Evolutionary conservation across 192 early-diverging fungal genomes (phyloP).

Genomic region (Backusella tuberculispora): DNA sequence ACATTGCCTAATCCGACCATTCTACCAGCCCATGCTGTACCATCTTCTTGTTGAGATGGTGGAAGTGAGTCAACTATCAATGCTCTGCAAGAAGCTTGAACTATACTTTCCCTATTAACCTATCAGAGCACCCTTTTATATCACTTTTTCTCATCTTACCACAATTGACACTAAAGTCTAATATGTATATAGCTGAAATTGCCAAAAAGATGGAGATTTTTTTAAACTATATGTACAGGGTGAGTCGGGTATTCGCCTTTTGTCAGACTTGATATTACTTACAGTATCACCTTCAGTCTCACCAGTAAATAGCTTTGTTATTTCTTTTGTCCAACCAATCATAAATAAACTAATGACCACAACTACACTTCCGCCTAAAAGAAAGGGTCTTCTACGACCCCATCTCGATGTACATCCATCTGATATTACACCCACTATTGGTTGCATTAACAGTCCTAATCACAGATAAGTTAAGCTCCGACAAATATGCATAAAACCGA

Average conservation of each 20-base stretch:
- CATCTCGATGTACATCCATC: slow-evolving; percentile 73
- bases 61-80: slow-evolving; percentile 86
- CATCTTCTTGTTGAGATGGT: slow-evolving; percentile 79
- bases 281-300: slow-evolving; percentile 29
- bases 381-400: slow-evolving; percentile 86
- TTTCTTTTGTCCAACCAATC: slow-evolving; percentile 82
- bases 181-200: slow-evolving; percentile 80
- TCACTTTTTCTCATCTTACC: slow-evolving; percentile 38
- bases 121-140: background rate
- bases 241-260: background rate
- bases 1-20: slow-evolving; percentile 90
- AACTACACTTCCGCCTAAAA: slow-evolving; percentile 70
- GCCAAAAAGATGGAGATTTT: slow-evolving; percentile 64
- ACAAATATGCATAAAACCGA: slow-evolving; percentile 7
- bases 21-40: slow-evolving; percentile 85
- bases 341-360: slow-evolving; percentile 65
- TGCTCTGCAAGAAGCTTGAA: slow-evolving; percentile 85
- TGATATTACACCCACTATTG: slow-evolving; percentile 83
- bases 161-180: slow-evolving; percentile 95
- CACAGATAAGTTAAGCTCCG: slow-evolving; percentile 9
- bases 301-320: slow-evolving; percentile 51
- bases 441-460: slow-evolving; percentile 73
- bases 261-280: slow-evolving; percentile 15
- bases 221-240: slow-evolving; percentile 28
- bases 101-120: slow-evolving; percentile 32